Percentiles rank a stretch among this genome's conserved stretches.
Evolutionary conservation across 2,329 filamentous ascomycete genomes (phyloP).

Genomic region (Aspergillus pseudoviridinutans): DNA sequence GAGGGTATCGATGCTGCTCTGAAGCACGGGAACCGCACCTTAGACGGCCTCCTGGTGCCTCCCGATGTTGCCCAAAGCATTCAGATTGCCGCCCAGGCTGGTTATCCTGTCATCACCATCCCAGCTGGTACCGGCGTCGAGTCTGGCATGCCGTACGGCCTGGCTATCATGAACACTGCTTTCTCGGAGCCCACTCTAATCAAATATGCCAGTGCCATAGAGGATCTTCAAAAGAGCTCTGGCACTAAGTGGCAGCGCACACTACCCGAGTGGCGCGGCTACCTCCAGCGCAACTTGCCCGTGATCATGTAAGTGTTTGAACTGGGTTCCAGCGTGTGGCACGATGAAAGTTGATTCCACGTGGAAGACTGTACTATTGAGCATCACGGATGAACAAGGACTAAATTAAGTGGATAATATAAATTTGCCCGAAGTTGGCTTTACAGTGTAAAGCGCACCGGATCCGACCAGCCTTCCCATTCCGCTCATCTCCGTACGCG

Average conservation of each 20-base stretch:
- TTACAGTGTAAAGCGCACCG: too few relatives aligned
- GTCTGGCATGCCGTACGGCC: conserved; percentile 59
- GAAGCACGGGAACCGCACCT: conserved; percentile 36
- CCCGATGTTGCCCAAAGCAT: conserved; percentile 64
- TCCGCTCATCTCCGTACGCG: too few relatives aligned
- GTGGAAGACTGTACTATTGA: too few relatives aligned
- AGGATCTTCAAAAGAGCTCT: conserved; percentile 50
- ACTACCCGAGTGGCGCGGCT: conserved; percentile 52
- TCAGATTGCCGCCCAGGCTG: conserved; percentile 69
- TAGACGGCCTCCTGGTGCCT: conserved; percentile 65
- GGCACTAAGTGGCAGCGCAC: conserved; percentile 47
- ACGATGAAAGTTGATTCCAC: too few relatives aligned
- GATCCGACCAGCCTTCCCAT: too few relatives aligned
- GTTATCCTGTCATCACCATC: conserved; percentile 68
- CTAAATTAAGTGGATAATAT: too few relatives aligned
- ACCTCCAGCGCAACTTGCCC: conserved; percentile 38
- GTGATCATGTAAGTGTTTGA: too few relatives aligned
- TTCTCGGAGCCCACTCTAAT: conserved; percentile 58
- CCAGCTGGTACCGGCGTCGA: conserved; percentile 55
- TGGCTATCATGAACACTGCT: conserved; percentile 59
- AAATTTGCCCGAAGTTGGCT: too few relatives aligned
- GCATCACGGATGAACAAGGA: too few relatives aligned
- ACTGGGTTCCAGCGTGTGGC: too few relatives aligned
- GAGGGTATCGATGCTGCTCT: conserved; percentile 68
- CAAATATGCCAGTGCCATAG: conserved; percentile 60